Base-by-base conservation (phyloP, 2,329 filamentous ascomycete species). In the Rugonectria rugulosa region DNA sequence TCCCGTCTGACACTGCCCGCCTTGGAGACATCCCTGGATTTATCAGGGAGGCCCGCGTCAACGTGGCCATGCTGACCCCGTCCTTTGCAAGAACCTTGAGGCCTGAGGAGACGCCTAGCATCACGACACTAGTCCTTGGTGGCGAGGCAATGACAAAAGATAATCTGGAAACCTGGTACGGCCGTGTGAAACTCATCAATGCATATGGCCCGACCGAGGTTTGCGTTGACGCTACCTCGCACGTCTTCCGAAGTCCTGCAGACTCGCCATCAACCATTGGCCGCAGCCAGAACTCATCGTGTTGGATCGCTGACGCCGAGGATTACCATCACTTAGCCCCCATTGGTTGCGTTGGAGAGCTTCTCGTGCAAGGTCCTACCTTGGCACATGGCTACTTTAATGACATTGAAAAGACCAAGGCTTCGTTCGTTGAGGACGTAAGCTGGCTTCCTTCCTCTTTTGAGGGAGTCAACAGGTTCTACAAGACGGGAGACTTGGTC, bases 311-410 rank as follows among this genome's bases (percentile, higher is more conserved):
- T 21, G 46, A 61, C n/a, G 32, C 46, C 9, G 24, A 52, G 6
- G 29, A 63, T 32, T 24, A 34, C 15, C 24, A 48, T 12, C 31
- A 42, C 6, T 31, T 58, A 1, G 54, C 52, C 2, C 61, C 61
- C 15, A 10, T 58, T 15, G 61, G 61, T 6, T 46, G 36, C 9
- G 12, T 59, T 4, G 60, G 62, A 3, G 62, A 64, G 41, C 42
- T 64, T 12, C 34, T 58, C 10, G 53, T 64, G 17, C 49, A 64
- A 29, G 58, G 54, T 1, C 80, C 79, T 21, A 51, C 44, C n/a
- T 10, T 84, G 12, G 78, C 76, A 20, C 70, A 75, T 27, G 79
- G 79, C 26, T 85, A 84, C 52, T 67, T 81, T 12, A 77, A 79
- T 20, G 32, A 48, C 9, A 15, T 26, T n/a, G 31, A 32, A 21